Conservation (phyloP, 805 yeast species). For the Candida oleophila region DNA sequence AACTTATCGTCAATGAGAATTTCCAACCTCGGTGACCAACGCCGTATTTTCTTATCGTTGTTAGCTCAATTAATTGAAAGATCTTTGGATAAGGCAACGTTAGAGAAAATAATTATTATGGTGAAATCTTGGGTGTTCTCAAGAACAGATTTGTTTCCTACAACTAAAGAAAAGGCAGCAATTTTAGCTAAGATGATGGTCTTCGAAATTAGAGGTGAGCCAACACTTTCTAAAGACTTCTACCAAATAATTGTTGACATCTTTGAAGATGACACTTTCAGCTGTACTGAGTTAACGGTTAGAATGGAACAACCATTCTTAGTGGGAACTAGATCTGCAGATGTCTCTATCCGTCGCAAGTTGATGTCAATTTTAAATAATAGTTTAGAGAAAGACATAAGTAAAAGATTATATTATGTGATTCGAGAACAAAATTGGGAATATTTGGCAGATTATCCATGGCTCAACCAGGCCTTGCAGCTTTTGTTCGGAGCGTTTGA, state of each 20-base stretch:
- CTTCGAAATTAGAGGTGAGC: conserved; percentile 85
- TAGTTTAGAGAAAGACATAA: conserved; percentile 74
- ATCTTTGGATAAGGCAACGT: conserved; percentile 72
- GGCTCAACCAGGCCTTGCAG: conserved; percentile 93
- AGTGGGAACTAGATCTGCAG: conserved; percentile 85
- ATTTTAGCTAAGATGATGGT: conserved; percentile 90
- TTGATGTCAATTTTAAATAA: conserved; percentile 77
- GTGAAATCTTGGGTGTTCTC: conserved; percentile 90
- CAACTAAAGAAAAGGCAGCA: conserved; percentile 94
- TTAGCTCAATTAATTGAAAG: conserved; percentile 90
- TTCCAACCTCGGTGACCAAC: conserved; percentile 86
- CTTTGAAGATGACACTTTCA: conserved; percentile 74
- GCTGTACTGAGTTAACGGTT: conserved; percentile 85
- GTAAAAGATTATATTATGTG: conserved; percentile 79
- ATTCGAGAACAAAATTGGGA: conserved; percentile 99
- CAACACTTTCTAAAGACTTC: conserved; percentile 71
- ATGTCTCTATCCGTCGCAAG: conserved; percentile 68
- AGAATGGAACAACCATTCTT: conserved; percentile 95
- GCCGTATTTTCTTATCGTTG: conserved; percentile 81
- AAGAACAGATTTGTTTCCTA: conserved; percentile 81
- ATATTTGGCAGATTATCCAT: conserved; percentile 83
- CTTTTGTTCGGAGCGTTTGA: conserved; percentile 78
- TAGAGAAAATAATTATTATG: conserved; percentile 71
- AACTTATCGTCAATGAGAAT: conserved; percentile 79
- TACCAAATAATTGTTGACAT: conserved; percentile 85